Percentiles rank a stretch among this genome's conserved stretches.
Evolutionary conservation across 1,284 basidiomycete species (phyloP).

Genomic region (Ceratobasidium sp.): DNA sequence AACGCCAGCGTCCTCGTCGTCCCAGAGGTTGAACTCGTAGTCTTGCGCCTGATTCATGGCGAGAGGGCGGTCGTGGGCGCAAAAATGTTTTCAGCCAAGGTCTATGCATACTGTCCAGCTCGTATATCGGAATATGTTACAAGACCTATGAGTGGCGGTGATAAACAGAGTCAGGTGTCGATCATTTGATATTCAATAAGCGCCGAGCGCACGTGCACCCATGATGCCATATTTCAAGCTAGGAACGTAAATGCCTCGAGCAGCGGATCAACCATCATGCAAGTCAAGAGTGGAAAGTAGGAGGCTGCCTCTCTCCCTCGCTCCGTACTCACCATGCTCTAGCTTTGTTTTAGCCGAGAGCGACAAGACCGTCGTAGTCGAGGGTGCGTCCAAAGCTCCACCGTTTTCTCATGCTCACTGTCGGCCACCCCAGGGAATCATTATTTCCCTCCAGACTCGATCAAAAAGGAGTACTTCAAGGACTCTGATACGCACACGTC

Average conservation of each 20-base stretch:
- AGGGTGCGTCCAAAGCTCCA: slow-evolving; percentile 1
- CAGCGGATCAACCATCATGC: background rate
- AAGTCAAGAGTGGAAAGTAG: background rate
- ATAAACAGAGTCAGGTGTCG: background rate
- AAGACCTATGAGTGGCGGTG: background rate
- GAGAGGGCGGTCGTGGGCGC: background rate
- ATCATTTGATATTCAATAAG: background rate
- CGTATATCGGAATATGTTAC: background rate
- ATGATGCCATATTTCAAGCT: background rate
- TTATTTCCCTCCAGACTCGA: slow-evolving; percentile 27
- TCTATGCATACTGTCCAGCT: background rate
- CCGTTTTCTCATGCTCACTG: background rate
- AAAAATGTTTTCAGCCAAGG: background rate
- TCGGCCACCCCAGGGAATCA: background rate
- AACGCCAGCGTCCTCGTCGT: background rate
- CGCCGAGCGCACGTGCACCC: background rate
- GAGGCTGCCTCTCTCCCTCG: background rate
- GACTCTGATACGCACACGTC: slow-evolving; percentile 36
- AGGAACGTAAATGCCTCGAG: background rate
- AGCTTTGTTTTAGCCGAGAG: slow-evolving; percentile 38
- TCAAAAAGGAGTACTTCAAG: slow-evolving; percentile 25
- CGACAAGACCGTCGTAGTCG: slow-evolving; percentile 39
- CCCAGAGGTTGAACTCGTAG: slow-evolving; percentile 1
- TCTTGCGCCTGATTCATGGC: slow-evolving; percentile 13
- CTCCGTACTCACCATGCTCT: background rate